Evolutionary conservation across 129 eudicot genomes (phyloP).

Genomic region (Pseudognaphalium luteoalbum): DNA sequence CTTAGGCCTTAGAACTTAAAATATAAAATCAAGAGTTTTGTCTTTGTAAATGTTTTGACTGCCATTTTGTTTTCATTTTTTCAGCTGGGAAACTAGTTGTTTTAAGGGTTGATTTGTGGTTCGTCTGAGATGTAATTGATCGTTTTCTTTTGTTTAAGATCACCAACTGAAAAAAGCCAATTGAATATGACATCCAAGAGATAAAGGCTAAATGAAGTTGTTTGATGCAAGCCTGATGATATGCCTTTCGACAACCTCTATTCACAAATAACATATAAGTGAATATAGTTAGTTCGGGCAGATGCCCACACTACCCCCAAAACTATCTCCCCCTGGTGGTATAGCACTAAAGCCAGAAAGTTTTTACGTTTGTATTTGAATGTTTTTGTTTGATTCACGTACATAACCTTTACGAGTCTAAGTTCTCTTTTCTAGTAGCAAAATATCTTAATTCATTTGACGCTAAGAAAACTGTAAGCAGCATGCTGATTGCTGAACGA

Average conservation of each 20-base stretch:
- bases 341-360: not conserved
- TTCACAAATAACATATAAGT: not conserved
- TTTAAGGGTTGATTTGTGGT: not conserved
- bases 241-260: no score
- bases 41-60: not conserved
- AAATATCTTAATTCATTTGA: not conserved
- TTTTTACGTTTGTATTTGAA: not conserved
- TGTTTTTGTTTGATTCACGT: not conserved
- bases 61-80: not conserved
- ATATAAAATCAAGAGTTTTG: not conserved
- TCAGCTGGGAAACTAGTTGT: not conserved
- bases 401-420: not conserved
- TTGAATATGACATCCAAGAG: not conserved
- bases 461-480: not conserved
- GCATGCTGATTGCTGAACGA: not conserved
- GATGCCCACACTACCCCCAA: not conserved
- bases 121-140: not conserved
- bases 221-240: no score
- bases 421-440: not conserved
- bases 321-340: not conserved
- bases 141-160: not conserved
- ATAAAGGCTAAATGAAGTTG: not conserved
- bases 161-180: not conserved
- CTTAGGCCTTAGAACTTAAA: not conserved
- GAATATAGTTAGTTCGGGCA: not conserved